A percentile compares a stretch with the other conserved stretches of the same genome.
Conservation (phyloP, 306 rosid species). For the Glycyrrhiza uralensis region DNA sequence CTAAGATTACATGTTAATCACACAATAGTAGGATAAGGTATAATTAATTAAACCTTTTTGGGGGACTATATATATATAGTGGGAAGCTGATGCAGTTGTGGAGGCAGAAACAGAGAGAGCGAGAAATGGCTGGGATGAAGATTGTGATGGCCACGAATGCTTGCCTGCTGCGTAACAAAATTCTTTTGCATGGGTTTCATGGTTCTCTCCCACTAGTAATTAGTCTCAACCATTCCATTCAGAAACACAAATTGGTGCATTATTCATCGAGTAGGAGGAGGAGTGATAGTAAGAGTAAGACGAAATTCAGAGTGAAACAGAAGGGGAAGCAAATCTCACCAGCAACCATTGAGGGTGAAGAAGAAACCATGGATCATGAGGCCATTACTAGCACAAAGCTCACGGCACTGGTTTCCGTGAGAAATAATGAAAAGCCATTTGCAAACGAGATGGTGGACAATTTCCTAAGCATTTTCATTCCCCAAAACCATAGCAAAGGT, state of each 20-base stretch:
- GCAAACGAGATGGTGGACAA: background rate
- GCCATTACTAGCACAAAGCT: background rate
- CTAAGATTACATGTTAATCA: no score
- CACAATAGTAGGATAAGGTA: no score
- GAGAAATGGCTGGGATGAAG: background rate
- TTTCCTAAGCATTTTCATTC: background rate
- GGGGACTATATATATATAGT: background rate
- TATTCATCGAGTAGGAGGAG: no score
- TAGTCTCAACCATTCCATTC: background rate
- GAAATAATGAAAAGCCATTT: background rate
- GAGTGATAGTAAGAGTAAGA: no score
- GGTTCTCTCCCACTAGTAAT: background rate
- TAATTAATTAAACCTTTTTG: no score
- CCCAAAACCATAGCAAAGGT: background rate
- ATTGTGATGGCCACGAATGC: background rate
- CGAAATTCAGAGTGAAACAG: background rate
- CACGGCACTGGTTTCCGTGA: slow-evolving; percentile 21
- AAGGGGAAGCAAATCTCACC: slow-evolving; percentile 3
- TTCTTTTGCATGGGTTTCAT: background rate
- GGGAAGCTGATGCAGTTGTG: background rate
- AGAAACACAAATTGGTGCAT: background rate
- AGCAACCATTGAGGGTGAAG: background rate
- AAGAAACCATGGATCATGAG: background rate
- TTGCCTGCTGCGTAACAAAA: background rate
- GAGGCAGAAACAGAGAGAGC: background rate